These are phyloP conservation scores for Prillingera fragicola DNA, from an alignment of 1,284 basidiomycete species.

Conservation along the genomic window DNA sequence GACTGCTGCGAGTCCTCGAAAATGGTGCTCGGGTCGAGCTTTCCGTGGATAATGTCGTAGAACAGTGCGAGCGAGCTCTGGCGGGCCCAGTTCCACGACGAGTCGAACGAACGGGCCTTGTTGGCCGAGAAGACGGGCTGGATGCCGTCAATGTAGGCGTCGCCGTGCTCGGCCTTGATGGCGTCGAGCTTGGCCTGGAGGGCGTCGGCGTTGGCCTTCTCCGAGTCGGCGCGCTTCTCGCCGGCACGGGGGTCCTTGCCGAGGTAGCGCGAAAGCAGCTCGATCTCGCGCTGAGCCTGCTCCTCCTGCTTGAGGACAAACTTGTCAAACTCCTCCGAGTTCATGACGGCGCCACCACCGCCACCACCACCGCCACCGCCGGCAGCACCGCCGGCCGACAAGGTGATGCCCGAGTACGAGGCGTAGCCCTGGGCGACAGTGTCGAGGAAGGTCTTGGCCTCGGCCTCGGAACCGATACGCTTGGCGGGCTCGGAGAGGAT, in stretches of 20 bases:
- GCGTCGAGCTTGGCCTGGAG: slow-evolving; percentile 80
- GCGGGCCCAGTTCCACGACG: slow-evolving; percentile 98
- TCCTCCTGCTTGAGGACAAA: slow-evolving; percentile 90
- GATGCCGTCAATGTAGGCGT: slow-evolving; percentile 88
- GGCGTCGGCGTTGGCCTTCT: slow-evolving; percentile 58
- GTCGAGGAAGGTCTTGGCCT: slow-evolving; percentile 93
- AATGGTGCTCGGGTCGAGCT: slow-evolving; percentile 45
- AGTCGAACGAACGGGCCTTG: slow-evolving; percentile 96
- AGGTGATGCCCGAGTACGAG: slow-evolving; percentile 74
- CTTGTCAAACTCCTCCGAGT: slow-evolving; percentile 96
- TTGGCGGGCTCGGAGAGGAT: slow-evolving; percentile 91
- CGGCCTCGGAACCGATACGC: slow-evolving; percentile 81
- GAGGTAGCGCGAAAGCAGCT: slow-evolving; percentile 93
- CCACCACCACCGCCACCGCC: slow-evolving; percentile 59
- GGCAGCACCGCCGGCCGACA: slow-evolving; percentile 61
- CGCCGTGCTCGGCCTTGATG: slow-evolving; percentile 72
- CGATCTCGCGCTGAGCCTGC: slow-evolving; percentile 87
- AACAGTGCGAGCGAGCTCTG: slow-evolving; percentile 93
- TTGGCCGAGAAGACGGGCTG: slow-evolving; percentile 87
- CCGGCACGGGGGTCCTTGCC: slow-evolving; percentile 87
- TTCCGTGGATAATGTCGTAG: slow-evolving; percentile 93
- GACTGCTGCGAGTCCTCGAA: slow-evolving; percentile 41
- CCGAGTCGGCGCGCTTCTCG: slow-evolving; percentile 78
- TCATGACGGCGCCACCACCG: slow-evolving; percentile 77
- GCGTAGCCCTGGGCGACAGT: slow-evolving; percentile 77